Conservation (phyloP, 202 grass and related monocot species). For the Panicum virgatum region DNA sequence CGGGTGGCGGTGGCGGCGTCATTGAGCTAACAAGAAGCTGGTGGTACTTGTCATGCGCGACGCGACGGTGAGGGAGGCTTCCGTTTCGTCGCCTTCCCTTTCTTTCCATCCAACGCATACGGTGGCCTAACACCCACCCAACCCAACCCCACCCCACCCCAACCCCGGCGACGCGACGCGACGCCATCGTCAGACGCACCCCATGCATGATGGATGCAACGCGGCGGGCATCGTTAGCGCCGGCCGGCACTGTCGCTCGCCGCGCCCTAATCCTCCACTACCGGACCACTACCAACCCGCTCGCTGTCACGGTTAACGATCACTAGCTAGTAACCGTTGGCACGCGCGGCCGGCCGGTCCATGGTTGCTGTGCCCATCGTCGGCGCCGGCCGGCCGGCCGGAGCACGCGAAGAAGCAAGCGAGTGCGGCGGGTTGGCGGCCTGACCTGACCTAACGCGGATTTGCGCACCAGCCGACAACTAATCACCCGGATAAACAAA, state of each 20-base stretch:
- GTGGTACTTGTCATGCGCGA: conserved; percentile 12
- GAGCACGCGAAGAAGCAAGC: too few species aligned
- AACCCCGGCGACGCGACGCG: not conserved
- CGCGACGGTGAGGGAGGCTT: not conserved
- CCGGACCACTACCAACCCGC: not conserved
- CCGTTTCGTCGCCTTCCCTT: not conserved
- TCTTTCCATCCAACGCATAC: conserved; percentile 8
- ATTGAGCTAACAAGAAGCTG: conserved; percentile 20
- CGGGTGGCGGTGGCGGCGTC: not conserved
- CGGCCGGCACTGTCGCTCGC: not conserved
- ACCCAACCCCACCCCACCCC: not conserved
- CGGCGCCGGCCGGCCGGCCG: not conserved
- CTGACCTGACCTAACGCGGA: conserved; percentile 39
- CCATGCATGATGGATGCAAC: too few species aligned
- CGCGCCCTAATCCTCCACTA: not conserved
- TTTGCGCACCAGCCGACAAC: conserved; percentile 45
- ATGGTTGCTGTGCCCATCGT: conserved; percentile 18
- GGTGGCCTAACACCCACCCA: conserved; percentile 51
- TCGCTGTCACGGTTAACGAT: not conserved
- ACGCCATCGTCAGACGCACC: not conserved
- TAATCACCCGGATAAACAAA: conserved; percentile 32
- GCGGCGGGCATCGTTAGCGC: not conserved
- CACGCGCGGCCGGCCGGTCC: not conserved
- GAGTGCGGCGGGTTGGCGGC: too few species aligned
- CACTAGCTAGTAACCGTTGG: not conserved